Conservation (phyloP, 2,329 filamentous ascomycete species). For the Neurospora sp. region DNA sequence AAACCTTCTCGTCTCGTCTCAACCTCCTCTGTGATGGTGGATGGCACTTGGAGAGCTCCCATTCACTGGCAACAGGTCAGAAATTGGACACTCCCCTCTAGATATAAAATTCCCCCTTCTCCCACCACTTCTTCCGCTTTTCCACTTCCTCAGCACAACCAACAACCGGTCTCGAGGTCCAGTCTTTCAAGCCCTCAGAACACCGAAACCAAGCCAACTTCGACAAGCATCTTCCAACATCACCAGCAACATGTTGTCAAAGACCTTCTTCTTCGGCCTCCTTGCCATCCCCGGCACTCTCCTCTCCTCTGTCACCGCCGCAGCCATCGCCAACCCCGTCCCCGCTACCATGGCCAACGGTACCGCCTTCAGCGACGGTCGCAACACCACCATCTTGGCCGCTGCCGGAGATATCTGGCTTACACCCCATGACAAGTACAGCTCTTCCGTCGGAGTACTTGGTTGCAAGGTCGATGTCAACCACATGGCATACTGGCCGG, state of each 20-base stretch:
- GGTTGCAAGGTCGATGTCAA: constrained; percentile 51
- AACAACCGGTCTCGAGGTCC: background rate
- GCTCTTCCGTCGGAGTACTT: constrained; percentile 44
- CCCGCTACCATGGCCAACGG: background rate
- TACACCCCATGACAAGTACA: constrained; percentile 46
- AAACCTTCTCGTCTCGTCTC: background rate
- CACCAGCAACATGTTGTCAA: background rate
- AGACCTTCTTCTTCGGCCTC: background rate
- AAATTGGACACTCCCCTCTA: background rate
- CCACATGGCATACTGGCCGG: constrained; percentile 50
- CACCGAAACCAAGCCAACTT: background rate
- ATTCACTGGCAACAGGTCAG: background rate
- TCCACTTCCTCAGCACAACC: background rate
- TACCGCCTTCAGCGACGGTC: background rate
- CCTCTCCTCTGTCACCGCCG: background rate
- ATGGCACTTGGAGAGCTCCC: background rate
- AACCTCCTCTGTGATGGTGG: background rate
- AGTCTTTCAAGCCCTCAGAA: no score
- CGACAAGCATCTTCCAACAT: no score
- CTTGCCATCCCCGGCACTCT: background rate
- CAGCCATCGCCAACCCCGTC: background rate
- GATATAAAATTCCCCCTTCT: background rate
- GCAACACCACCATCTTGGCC: background rate
- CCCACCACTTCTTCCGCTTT: background rate
- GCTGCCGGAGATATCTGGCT: constrained; percentile 10